Base-by-base conservation (phyloP, 805 yeast species). In the Ogataea salicorniae region DNA sequence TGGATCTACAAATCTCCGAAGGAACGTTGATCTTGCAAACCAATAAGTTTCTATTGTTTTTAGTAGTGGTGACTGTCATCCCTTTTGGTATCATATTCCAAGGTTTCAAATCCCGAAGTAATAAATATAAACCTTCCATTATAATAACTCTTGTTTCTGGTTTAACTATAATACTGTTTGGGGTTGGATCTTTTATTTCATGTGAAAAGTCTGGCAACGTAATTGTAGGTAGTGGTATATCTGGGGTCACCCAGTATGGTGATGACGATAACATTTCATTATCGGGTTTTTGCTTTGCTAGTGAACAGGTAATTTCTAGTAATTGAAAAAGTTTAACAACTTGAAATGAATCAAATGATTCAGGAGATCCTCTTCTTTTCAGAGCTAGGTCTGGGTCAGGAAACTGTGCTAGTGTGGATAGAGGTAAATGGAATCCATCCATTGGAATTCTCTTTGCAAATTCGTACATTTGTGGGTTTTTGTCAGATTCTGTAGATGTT, bases 351-450 rank as follows among this genome's bases (percentile, higher is more conserved):
- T 91, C 91, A 67, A 91, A 92, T 0, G 97, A 90, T 55, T 74
- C 79, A 2, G 96, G 95, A 0, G 96, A 84, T 0, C 97, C 97
- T 42, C 97, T 74, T 51, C 87, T 71, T 26, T 67, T 62, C 31
- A 80, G 66, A 0, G 95, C 92, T 34, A 66, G 69, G 11, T 61
- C 70, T 0, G 87, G 74, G 54, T 88, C 78, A 9, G 70, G 66
- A 59, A 86, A 75, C 37, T 64, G 53, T n/a, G 64, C 66, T 11
- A 85, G 64, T 11, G 71, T 69, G 0, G 57, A 50, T 33, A 83
- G 61, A 0, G 87, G 76, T n/a, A 79, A 65, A 59, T 85, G 94
- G 57, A 80, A 85, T 5, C 94, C 92, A 62, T 85, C 92, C 90
- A 84, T 83, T 9, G 87, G 83, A 1, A 84, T 59, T 17, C 72